Evolutionary conservation across 805 yeast genomes (phyloP), one percentile per base, ranked within the genome.

Genomic region (Tetrapisispora phaffii): DNA sequence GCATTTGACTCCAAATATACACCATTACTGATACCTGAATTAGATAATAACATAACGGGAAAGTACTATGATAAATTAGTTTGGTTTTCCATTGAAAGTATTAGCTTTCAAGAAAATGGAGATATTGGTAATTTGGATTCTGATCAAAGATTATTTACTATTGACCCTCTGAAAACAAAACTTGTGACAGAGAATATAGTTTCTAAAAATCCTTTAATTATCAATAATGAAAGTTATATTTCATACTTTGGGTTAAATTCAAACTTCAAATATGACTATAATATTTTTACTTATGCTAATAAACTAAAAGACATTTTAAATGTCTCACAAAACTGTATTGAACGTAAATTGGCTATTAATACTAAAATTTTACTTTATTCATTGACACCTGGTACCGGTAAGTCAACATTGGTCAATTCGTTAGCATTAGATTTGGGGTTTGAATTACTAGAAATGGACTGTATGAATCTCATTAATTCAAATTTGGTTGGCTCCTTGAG

Each of bases 301-400:
- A 70, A 75, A 39, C 60, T 87, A 19, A 54, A 68, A 9, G 77
- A 77, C 43, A 70, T 84, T 20, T 56, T 88, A 2, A 60, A 63
- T 16, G 78, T 95, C 0, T 69, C 79, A 2, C 62, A 73, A 34
- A 48, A 47, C 20, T 50, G 54, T 44, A 51, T 26, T 29, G 60
- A 49, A 41, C 54, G 53, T n/a, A 50, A 50, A 16, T 57, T 68
- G 1, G 15, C 40, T 8, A 24, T 43, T 9, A 73, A 72, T 40
- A 80, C 95, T 0, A 73, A 86, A 0, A 65, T 88, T 0, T 58
- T 88, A 22, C 59, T 93, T 20, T 76, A 74, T 42, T 85, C 96
- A 3, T 66, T 78, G 54, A 74, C 79, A 26, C 69, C 94, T 44
- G 87, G 84, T 8, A 77, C 85, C 7, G 98, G 98, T 0, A 90